A percentile compares a stretch with the other conserved stretches of the same genome.
phyloP scores from a whole-genome alignment of 495 filamentous ascomycete species.

The Cenococcum geophilum region DNA sequence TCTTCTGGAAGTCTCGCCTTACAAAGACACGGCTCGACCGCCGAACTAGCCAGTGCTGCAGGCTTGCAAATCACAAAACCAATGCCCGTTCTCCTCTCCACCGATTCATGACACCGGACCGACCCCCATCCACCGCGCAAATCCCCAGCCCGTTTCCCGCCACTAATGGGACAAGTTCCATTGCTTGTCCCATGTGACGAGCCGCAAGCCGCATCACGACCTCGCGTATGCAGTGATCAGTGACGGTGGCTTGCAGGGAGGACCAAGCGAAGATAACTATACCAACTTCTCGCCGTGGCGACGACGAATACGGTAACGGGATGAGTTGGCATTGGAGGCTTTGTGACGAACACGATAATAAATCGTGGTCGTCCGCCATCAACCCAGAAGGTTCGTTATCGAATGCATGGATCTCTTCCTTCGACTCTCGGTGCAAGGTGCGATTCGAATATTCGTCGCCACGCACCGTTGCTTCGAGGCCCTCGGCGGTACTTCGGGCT shows the following conservation, averaged over 20 bases:
- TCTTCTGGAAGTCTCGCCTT: constrained; percentile 1
- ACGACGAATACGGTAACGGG: constrained; percentile 6
- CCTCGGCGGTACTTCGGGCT: too few relatives aligned
- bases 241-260: not conserved
- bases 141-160: not conserved
- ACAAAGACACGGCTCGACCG: not conserved
- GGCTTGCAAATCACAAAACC: constrained; percentile 4
- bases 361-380: not conserved
- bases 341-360: constrained; percentile 25
- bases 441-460: too few relatives aligned
- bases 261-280: constrained; percentile 1
- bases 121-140: not conserved
- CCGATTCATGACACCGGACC: not conserved
- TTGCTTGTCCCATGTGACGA: not conserved
- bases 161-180: not conserved
- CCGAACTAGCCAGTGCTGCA: constrained; percentile 2
- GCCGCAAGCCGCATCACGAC: not conserved
- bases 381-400: not conserved
- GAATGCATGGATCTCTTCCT: not conserved
- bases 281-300: not conserved
- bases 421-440: too few relatives aligned
- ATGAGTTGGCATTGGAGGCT: constrained; percentile 17
- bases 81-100: not conserved
- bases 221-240: constrained; percentile 2
- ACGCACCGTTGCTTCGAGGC: too few relatives aligned